Conservation (phyloP, 768 basidiomycete species). For the Kwoniella botswanensis region DNA sequence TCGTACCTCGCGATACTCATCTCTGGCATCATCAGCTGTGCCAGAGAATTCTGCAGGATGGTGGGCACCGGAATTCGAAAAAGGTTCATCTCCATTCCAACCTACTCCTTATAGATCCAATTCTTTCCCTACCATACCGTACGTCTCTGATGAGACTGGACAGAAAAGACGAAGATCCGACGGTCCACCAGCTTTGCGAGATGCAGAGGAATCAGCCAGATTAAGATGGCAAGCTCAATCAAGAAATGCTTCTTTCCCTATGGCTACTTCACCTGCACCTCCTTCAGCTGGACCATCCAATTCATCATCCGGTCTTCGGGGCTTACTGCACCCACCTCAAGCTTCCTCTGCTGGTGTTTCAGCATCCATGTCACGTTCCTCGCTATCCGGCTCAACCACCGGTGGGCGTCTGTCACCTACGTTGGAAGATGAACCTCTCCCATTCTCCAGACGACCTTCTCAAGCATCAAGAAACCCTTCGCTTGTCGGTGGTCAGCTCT, state of each 20-base stretch:
- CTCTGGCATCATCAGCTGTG: constrained; percentile 33
- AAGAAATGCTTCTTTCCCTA: constrained; percentile 46
- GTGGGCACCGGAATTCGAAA: constrained; percentile 48
- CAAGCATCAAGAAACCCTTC: constrained; percentile 38
- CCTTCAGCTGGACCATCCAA: constrained; percentile 7
- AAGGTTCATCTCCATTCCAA: constrained; percentile 14
- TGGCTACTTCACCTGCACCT: constrained; percentile 9
- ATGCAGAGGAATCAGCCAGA: constrained; percentile 46
- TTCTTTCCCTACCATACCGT: constrained; percentile 24
- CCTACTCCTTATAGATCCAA: constrained; percentile 20
- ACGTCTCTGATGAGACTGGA: constrained; percentile 33
- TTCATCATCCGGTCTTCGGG: constrained; percentile 12
- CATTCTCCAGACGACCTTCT: constrained; percentile 18
- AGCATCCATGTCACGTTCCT: constrained; percentile 15
- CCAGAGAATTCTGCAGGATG: constrained; percentile 35
- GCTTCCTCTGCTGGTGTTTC: constrained; percentile 33
- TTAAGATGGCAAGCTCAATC: constrained; percentile 48
- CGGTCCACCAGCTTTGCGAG: constrained; percentile 30
- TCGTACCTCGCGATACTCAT: constrained; percentile 45
- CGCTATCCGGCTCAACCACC: constrained; percentile 14
- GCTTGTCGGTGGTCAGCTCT: constrained; percentile 45
- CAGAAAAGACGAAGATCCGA: constrained; percentile 46
- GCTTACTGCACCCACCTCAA: constrained; percentile 31
- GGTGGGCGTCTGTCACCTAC: constrained; percentile 21
- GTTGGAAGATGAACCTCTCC: constrained; percentile 10